Base-by-base conservation (phyloP, 176 grass and related monocot species). In the Puya raimondii region DNA sequence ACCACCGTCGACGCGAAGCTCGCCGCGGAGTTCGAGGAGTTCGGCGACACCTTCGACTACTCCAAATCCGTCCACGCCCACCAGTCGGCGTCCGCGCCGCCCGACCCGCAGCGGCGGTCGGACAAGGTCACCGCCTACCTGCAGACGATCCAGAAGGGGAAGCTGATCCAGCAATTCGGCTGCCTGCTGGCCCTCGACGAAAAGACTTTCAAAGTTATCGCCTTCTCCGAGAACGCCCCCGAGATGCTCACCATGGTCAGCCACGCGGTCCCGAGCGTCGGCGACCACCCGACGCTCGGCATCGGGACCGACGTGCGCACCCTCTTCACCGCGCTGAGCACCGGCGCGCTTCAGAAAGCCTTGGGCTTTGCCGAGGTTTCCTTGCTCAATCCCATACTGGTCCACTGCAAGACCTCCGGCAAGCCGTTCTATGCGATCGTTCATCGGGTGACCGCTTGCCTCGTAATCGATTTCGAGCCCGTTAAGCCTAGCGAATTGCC, bases 401-500 rank as follows among this genome's bases (percentile, higher is more conserved):
- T 97, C 64, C 82, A 97, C 54, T 90, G 89, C 82, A 91, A 84
- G 76, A 74, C 86, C 52, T 97, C 93, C 42, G 93, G 93, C 51
- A 92, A 88, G 77, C 93, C 84, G 49, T 97, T 92, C 76, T 97
- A 92, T 48, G 89, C 93, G 22, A 92, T 92, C 70, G 76, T 92
- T 70, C 93, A 96, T 66, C 76, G 93, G 14, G 89, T 81, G 57
- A 96, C 93, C 9, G 78, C 82, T 17, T 96, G 86, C 70, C 72
- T 97, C 29, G 68, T 92, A 23, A 64, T 97, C 15, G 93, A 97
- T 54, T 90, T 97, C 76, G 93, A 97, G 57, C 93, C 89, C 6
- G 86, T 97, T 9, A 91, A 92, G 50, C 86, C 93, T 8, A 73
- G 81, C n/a, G 88, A 91, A 50, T 83, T 90, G 70, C 89, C 93